These are phyloP conservation scores for Solanum piurae DNA, from an alignment of 257 asterid species.

Conservation along the genomic window DNA sequence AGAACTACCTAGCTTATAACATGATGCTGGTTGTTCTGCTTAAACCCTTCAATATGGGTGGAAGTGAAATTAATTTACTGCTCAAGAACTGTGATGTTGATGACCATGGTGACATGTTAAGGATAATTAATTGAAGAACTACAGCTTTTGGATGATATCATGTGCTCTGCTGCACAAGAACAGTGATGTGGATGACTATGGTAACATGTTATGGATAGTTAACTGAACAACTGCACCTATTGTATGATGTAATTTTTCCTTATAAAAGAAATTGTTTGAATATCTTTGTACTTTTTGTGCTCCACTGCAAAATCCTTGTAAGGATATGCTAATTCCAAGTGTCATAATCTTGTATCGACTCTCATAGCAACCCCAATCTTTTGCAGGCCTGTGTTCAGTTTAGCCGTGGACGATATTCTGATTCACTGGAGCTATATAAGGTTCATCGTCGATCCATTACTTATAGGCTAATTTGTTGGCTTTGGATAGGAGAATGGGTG, in stretches of 20 bases:
- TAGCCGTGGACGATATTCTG: slow-evolving; percentile 73
- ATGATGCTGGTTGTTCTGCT: background rate
- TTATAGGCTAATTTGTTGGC: background rate
- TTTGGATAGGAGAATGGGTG: background rate
- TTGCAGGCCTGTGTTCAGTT: slow-evolving; percentile 96
- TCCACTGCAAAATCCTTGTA: background rate
- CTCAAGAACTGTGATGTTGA: background rate
- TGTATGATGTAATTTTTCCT: background rate
- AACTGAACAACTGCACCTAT: background rate
- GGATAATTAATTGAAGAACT: background rate
- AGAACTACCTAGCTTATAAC: background rate
- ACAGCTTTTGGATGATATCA: background rate
- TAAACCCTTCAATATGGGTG: background rate
- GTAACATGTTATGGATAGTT: background rate
- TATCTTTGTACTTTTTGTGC: background rate
- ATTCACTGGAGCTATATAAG: slow-evolving; percentile 86
- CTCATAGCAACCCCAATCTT: slow-evolving; percentile 7
- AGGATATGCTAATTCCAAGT: background rate
- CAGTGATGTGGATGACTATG: background rate
- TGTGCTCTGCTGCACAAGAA: background rate
- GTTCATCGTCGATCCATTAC: slow-evolving; percentile 19
- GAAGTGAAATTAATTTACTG: background rate
- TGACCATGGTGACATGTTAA: background rate
- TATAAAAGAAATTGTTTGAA: background rate
- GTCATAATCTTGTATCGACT: background rate